phyloP scores from a whole-genome alignment of 768 basidiomycete species.

The Obba rivulosa region DNA sequence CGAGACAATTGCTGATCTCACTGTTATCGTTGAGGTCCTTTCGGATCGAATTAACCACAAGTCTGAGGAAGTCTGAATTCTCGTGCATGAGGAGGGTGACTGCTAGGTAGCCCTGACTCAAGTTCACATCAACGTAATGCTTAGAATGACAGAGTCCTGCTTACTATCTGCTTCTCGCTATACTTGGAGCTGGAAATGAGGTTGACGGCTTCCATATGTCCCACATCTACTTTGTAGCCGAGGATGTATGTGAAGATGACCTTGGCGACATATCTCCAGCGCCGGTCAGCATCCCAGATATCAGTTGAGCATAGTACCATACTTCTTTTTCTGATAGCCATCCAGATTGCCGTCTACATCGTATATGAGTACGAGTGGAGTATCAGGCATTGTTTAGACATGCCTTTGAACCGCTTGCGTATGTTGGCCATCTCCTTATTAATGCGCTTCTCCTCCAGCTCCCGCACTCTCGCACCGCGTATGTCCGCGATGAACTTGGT shows the following conservation, averaged over 20 bases:
- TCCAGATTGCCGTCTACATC: conserved; percentile 74
- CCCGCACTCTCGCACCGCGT: conserved; percentile 91
- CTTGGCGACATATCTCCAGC: conserved; percentile 87
- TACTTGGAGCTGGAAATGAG: conserved; percentile 94
- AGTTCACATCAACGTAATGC: background rate
- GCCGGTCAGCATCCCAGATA: background rate
- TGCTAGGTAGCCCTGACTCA: conserved; percentile 88
- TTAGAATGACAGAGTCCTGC: conserved; percentile 21
- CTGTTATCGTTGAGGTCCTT: conserved; percentile 95
- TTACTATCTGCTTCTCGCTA: conserved; percentile 97
- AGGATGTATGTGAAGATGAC: conserved; percentile 99
- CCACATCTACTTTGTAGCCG: conserved; percentile 97
- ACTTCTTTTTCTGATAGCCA: conserved; percentile 91
- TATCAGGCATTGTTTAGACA: background rate
- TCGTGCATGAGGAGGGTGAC: conserved; percentile 98
- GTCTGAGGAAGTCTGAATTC: conserved; percentile 92
- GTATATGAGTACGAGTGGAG: background rate
- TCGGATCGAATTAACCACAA: conserved; percentile 97
- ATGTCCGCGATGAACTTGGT: conserved; percentile 96
- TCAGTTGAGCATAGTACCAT: background rate
- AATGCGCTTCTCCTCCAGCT: conserved; percentile 96
- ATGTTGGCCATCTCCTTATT: conserved; percentile 99
- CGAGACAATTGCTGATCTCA: conserved; percentile 94
- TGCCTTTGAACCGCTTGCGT: conserved; percentile 97
- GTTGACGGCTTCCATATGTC: conserved; percentile 99